These are phyloP conservation scores for Pichia sp. DNA, from an alignment of 1,139 yeast species.

Conservation along the genomic window DNA sequence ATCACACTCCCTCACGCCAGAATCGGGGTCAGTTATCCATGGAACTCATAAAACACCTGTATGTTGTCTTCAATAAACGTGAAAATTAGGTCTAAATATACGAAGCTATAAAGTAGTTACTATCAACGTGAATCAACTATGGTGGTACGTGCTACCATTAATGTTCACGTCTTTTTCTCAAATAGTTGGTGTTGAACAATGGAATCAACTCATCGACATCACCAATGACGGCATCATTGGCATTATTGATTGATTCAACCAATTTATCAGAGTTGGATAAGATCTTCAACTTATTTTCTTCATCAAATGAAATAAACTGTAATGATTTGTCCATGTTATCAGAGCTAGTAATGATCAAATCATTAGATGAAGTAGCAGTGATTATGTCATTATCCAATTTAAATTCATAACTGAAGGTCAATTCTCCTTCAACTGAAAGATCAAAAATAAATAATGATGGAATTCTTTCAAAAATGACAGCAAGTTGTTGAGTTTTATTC, in stretches of 20 bases:
- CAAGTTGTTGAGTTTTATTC: constrained; percentile 24
- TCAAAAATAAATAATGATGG: constrained; percentile 19
- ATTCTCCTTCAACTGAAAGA: constrained; percentile 21
- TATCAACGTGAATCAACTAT: too few relatives aligned
- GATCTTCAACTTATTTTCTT: constrained; percentile 28
- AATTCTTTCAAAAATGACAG: constrained; percentile 21
- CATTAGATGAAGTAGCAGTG: constrained; percentile 15
- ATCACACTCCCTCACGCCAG: too few relatives aligned
- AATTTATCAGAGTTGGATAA: constrained; percentile 19
- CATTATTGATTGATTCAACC: constrained; percentile 11
- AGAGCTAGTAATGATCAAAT: constrained; percentile 21
- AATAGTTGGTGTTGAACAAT: constrained; percentile 50
- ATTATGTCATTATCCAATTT: constrained; percentile 20
- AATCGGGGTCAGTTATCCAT: too few relatives aligned
- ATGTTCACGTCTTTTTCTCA: constrained; percentile 83
- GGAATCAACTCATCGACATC: constrained; percentile 46
- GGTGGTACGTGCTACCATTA: constrained; percentile 12
- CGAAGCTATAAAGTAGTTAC: too few relatives aligned
- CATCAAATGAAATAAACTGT: constrained; percentile 37
- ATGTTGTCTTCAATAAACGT: too few relatives aligned
- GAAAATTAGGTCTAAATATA: too few relatives aligned
- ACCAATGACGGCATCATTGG: constrained; percentile 18
- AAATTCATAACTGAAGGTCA: constrained; percentile 26
- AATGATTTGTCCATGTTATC: constrained; percentile 28
- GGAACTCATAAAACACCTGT: too few relatives aligned